phyloP scores from a whole-genome alignment of 2,329 filamentous ascomycete genomes.

The Orbilia quercus region DNA sequence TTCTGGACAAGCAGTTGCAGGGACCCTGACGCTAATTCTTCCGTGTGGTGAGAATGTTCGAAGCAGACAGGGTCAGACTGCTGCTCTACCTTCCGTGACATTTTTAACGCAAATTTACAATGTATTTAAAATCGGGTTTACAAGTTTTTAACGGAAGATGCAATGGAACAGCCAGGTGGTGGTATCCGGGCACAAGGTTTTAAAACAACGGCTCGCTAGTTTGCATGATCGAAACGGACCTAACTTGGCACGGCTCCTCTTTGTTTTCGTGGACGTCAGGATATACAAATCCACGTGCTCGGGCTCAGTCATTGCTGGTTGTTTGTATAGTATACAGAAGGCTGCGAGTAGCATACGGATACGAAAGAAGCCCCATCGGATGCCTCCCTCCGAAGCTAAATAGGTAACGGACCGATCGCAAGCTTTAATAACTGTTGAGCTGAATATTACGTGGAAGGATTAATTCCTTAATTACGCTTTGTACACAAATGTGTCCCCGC shows the following conservation, averaged over 20 bases:
- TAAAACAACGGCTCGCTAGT: conserved; percentile 57
- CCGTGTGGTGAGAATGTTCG: conserved; percentile 49
- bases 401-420: no score
- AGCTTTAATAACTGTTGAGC: conserved; percentile 4
- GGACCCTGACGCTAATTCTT: conserved; percentile 50
- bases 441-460: conserved; percentile 44
- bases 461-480: conserved; percentile 53
- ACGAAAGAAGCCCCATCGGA: no score
- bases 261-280: conserved; percentile 1
- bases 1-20: conserved; percentile 23
- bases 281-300: conserved; percentile 39
- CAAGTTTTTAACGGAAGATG: conserved; percentile 47
- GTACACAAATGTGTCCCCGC: conserved; percentile 35
- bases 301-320: conserved; percentile 7
- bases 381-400: no score
- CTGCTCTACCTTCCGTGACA: conserved; percentile 30
- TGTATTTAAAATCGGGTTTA: conserved; percentile 46
- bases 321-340: background rate
- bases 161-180: conserved; percentile 36
- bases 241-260: conserved; percentile 28
- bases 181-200: conserved; percentile 55
- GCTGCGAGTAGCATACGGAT: background rate
- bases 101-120: conserved; percentile 51
- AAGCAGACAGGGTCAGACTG: conserved; percentile 29
- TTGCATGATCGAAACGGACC: conserved; percentile 44